A percentile compares a stretch with the other conserved stretches of the same genome.
Evolutionary conservation across 495 filamentous ascomycete species (phyloP).

Genomic region (Hamigera avellanea): DNA sequence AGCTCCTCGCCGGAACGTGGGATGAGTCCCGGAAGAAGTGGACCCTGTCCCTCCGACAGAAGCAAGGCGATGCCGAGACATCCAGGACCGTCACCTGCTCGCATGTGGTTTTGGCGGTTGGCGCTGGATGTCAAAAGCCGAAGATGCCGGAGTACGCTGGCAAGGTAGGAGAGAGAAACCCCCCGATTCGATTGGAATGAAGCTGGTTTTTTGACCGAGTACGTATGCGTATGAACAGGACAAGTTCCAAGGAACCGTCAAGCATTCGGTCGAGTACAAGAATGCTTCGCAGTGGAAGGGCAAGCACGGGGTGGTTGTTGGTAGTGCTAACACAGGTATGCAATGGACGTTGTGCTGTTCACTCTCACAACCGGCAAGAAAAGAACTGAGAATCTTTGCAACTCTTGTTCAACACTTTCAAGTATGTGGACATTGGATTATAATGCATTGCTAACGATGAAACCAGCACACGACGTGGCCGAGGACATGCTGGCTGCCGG

Average conservation of each 20-base stretch:
- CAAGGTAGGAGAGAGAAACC: constrained; percentile 3
- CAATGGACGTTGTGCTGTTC: no score
- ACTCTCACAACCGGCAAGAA: no score
- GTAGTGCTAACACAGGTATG: constrained; percentile 31
- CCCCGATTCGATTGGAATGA: no score
- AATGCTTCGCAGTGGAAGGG: constrained; percentile 15
- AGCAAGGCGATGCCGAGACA: background rate
- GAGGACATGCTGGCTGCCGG: constrained; percentile 28
- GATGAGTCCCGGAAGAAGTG: constrained; percentile 9
- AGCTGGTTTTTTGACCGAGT: background rate
- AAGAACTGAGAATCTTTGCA: no score
- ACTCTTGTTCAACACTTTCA: no score
- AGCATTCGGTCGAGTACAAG: constrained; percentile 23
- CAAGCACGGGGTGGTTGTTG: constrained; percentile 26
- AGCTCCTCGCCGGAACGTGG: constrained; percentile 9
- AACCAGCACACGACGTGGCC: constrained; percentile 28
- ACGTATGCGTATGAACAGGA: background rate
- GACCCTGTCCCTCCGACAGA: constrained; percentile 9
- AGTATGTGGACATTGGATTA: no score
- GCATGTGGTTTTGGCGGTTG: constrained; percentile 14
- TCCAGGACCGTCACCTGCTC: background rate
- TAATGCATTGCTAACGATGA: background rate
- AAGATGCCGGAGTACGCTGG: constrained; percentile 8
- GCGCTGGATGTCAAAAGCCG: constrained; percentile 10
- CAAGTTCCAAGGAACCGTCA: constrained; percentile 15